Percentiles rank a stretch among this genome's conserved stretches.
phyloP scores from a whole-genome alignment of 2,329 filamentous ascomycete species.

The Pyrenophora tritici-repentis region DNA sequence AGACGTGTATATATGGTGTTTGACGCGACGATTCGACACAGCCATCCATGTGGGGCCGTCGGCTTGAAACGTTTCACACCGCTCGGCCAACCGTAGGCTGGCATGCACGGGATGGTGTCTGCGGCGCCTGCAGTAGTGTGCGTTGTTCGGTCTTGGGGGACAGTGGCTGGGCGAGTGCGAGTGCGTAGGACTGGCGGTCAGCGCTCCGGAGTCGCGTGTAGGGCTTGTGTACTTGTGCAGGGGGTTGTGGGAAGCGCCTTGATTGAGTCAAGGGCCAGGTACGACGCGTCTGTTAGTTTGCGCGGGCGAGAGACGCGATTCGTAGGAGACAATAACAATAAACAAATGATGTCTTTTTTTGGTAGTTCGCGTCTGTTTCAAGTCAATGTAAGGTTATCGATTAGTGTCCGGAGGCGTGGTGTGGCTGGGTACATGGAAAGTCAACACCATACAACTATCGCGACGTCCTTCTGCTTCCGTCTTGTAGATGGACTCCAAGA shows the following conservation, averaged over 20 bases:
- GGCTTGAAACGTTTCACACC: constrained; percentile 42
- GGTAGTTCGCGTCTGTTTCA: constrained; percentile 28
- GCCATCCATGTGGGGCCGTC: constrained; percentile 27
- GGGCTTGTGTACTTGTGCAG: too few relatives aligned
- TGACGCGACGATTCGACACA: constrained; percentile 47
- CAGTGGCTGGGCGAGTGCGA: constrained; percentile 35
- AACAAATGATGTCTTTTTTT: constrained; percentile 25
- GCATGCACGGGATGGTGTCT: constrained; percentile 20
- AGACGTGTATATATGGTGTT: constrained; percentile 46
- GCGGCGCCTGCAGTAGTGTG: constrained; percentile 40
- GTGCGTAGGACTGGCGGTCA: constrained; percentile 35
- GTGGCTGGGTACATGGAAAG: constrained; percentile 16
- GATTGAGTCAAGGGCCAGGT: constrained; percentile 7
- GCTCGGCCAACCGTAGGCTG: constrained; percentile 29
- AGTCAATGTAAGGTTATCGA: constrained; percentile 24
- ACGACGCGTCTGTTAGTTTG: constrained; percentile 16
- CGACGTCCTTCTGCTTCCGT: constrained; percentile 6
- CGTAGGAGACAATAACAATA: constrained; percentile 35
- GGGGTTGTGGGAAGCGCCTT: too few relatives aligned
- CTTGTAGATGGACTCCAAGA: not conserved
- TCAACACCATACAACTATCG: constrained; percentile 31
- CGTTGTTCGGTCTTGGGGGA: constrained; percentile 20
- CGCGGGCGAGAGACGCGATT: constrained; percentile 36
- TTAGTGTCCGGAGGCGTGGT: constrained; percentile 26
- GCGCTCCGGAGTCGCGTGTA: constrained; percentile 21